Evolutionary conservation across 306 rosid genomes (phyloP).

Genomic region (Rosa rugosa): DNA sequence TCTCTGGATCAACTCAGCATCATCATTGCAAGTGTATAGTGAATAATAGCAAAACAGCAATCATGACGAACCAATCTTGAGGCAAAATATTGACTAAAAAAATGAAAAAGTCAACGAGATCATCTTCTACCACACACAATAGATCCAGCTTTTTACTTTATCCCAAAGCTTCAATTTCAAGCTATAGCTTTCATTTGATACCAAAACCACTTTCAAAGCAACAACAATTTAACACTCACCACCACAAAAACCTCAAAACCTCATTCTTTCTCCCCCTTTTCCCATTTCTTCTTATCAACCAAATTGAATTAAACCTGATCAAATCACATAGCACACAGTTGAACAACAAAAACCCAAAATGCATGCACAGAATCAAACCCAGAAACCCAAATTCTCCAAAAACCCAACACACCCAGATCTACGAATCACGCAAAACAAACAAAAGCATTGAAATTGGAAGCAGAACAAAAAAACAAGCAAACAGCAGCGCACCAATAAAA

Average conservation of each 20-base stretch:
- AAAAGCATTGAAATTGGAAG: not conserved
- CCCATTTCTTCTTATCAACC: not conserved
- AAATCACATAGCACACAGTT: not conserved
- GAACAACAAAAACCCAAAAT: not conserved
- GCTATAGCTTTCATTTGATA: not conserved
- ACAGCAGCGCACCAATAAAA: conserved; percentile 21
- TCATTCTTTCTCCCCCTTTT: not conserved
- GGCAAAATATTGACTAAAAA: not conserved
- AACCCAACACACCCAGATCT: conserved; percentile 41
- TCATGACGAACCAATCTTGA: not conserved
- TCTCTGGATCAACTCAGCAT: not conserved
- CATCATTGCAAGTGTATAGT: not conserved
- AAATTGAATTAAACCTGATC: conserved; percentile 4
- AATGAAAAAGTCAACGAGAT: not conserved
- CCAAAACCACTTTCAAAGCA: not conserved
- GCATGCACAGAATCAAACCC: conserved; percentile 13
- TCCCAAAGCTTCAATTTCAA: not conserved
- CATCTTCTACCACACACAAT: not conserved
- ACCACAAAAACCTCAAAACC: not conserved
- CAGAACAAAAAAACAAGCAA: not conserved
- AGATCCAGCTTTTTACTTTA: not conserved
- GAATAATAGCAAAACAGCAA: not conserved
- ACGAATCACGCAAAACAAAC: not conserved
- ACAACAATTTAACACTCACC: not conserved
- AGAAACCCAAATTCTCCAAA: not conserved